phyloP scores from a whole-genome alignment of 805 yeast genomes.

The Suhomyces prunicola region DNA sequence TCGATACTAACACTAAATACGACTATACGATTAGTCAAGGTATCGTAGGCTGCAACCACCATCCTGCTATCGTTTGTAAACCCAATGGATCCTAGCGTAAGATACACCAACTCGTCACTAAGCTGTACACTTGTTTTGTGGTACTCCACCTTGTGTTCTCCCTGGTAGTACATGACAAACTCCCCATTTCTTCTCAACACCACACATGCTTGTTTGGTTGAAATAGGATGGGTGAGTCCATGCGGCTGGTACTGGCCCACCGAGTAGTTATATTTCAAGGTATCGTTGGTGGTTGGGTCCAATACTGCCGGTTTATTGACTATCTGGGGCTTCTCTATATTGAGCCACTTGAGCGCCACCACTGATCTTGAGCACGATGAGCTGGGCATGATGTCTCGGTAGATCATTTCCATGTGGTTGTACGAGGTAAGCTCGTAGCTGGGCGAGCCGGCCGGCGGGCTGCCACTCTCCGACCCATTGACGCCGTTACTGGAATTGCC shows the following conservation, averaged over 20 bases:
- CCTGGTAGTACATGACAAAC: conserved; percentile 59
- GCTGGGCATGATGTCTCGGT: conserved; percentile 33
- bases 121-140: conserved; percentile 33
- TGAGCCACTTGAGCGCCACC: conserved; percentile 68
- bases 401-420: conserved; percentile 47
- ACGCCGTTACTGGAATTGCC: neutral
- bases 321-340: conserved; percentile 64
- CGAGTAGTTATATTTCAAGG: conserved; percentile 46
- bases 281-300: conserved; percentile 12
- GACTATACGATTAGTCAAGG: conserved; percentile 31
- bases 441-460: conserved; percentile 23
- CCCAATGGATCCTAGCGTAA: conserved; percentile 49
- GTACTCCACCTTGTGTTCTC: conserved; percentile 59
- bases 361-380: conserved; percentile 16
- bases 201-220: conserved; percentile 67
- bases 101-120: conserved; percentile 20
- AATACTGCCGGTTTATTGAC: conserved; percentile 57
- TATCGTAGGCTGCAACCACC: conserved; percentile 41
- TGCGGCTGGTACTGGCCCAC: conserved; percentile 57
- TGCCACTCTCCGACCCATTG: neutral
- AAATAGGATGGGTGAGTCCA: conserved; percentile 66
- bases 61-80: conserved; percentile 47
- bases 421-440: conserved; percentile 43
- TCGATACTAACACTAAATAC: conserved; percentile 45
- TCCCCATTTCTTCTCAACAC: conserved; percentile 63